phyloP scores from a whole-genome alignment of 768 basidiomycete species.

The Omphalotus guepiniiformis region DNA sequence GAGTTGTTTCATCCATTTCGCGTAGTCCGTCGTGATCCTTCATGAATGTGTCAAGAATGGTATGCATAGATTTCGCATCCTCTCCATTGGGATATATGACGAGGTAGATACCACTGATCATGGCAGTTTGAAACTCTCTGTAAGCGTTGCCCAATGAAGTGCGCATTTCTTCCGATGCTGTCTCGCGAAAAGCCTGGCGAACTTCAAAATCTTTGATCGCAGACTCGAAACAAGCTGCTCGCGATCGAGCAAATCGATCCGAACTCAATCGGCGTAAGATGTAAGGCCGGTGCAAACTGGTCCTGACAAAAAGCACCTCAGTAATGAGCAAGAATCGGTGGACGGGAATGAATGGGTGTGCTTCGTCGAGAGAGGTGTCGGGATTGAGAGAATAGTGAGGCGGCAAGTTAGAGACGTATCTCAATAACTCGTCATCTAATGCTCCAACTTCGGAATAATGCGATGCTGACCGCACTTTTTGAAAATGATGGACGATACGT shows the following conservation, averaged over 20 bases:
- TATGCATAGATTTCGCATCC: conserved; percentile 68
- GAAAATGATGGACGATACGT: conserved; percentile 89
- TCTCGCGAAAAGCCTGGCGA: conserved; percentile 61
- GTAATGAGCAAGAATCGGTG: conserved; percentile 89
- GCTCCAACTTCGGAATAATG: conserved; percentile 80
- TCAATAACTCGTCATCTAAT: conserved; percentile 80
- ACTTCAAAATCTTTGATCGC: conserved; percentile 85
- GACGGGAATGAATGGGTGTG: conserved; percentile 61
- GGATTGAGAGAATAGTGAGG: conserved; percentile 74
- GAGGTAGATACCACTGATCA: conserved; percentile 87
- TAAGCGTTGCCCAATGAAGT: conserved; percentile 78
- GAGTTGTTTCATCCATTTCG: conserved; percentile 80
- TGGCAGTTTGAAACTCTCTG: conserved; percentile 83
- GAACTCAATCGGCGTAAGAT: conserved; percentile 74
- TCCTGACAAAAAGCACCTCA: conserved; percentile 83
- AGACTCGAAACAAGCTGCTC: conserved; percentile 86
- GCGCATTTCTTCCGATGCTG: conserved; percentile 56
- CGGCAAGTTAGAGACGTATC: conserved; percentile 72
- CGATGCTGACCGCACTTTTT: conserved; percentile 71
- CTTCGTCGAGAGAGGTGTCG: conserved; percentile 72
- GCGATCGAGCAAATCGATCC: conserved; percentile 77
- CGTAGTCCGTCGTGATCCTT: conserved; percentile 58
- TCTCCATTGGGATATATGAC: conserved; percentile 73
- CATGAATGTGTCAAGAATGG: conserved; percentile 75
- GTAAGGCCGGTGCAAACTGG: conserved; percentile 85